Base-by-base conservation (phyloP, 495 filamentous ascomycete genomes). In the Talaromyces wortmannii region DNA sequence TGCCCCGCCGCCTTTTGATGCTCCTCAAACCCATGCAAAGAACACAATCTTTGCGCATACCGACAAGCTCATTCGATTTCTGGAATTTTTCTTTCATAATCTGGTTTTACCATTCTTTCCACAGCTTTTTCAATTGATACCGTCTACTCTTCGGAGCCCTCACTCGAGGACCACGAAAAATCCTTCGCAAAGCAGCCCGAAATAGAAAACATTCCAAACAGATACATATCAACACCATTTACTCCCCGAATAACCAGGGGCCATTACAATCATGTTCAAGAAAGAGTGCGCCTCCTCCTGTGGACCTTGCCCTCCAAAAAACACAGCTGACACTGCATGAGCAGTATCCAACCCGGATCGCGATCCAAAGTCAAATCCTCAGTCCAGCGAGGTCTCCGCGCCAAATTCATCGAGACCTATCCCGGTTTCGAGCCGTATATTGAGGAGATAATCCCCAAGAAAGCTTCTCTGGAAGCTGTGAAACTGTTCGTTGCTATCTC, bases 301-400 rank as follows among this genome's bases (percentile, higher is more conserved):
- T 48, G 2, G 2, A 2, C 16, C 8, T 48, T 23, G 7, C 6
- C 30, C 11, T 31, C 16, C 10, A 48, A 15, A 11, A 30, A 16
- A 43, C 8, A 29, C 15, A 40, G 7, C 5, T 50, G 18, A 8
- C 44, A 6, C 44, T 32, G 7, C 40, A 53, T 31, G 40, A 29
- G 45, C 18, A 92, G 88, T 55, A 83, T 97, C 68, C 78, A 83
- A 62, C 71, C 85, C 7, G 85, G 86, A 53, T 84, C 88, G 53
- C 94, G 92, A 71, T 88, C 90, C 57, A 98, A 97, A 80, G 90
- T 98, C 71, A 98, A 97, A 74, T 96, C 92, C 61, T 96, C 92
- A 15, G 90, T 88, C 44, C 91, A 96, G 73, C 89, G 94, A 58
- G 83, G 77, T 58, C 81, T 98, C 56, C 88, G 94, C 61, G 78